Base-by-base conservation (phyloP, 2,329 filamentous ascomycete species). In the Aspergillus sclerotialis region DNA sequence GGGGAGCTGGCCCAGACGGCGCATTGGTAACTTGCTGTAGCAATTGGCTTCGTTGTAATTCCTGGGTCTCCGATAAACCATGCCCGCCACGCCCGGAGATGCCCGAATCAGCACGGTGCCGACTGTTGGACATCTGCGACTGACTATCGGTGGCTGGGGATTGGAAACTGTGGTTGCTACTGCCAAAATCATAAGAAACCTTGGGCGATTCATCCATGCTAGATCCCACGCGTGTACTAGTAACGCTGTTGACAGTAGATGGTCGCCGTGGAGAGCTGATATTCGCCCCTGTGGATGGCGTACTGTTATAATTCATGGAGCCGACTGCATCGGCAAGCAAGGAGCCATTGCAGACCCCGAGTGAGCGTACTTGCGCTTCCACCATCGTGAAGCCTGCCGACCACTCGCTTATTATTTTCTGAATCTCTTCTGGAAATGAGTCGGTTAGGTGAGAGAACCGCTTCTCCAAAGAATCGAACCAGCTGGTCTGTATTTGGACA, bases 401-500 rank as follows among this genome's bases (percentile, higher is more conserved):
- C 70, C 94, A 96, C 8, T 81, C 76, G 25, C 76, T 75, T 39
- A 89, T 70, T 35, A 96, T 84, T 29, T 90, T 80, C 27, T 76
- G 64, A 12, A 88, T 59, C 33, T 85, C 80, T 10, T 80, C 77
- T 6, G 80, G 74, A 30, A 70, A 69, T 34, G 83, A 77, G 21
- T 80, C 78, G 4, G 95, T 70, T 2, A 92, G 76, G 7, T 76
- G 73, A 45, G 77, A 79, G 42, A 95, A 75, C 66, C 93, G 94
- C 47, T 84, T 82, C 49, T 84, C 82, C 78, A 88, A 89, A 25
- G 86, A 79, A 36, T 73, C 72, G 56, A 82, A 89, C 90, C 90
- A 98, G 31, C 77, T 73, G 12, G 78, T 74, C 60, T 95, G 89
- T 29, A 94, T 81, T 43, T 83, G 79, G 46, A 95, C 78, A 52